These are phyloP conservation scores for Apophysomyces elegans DNA, from an alignment of 371 early-diverging fungal species.

Conservation along the genomic window DNA sequence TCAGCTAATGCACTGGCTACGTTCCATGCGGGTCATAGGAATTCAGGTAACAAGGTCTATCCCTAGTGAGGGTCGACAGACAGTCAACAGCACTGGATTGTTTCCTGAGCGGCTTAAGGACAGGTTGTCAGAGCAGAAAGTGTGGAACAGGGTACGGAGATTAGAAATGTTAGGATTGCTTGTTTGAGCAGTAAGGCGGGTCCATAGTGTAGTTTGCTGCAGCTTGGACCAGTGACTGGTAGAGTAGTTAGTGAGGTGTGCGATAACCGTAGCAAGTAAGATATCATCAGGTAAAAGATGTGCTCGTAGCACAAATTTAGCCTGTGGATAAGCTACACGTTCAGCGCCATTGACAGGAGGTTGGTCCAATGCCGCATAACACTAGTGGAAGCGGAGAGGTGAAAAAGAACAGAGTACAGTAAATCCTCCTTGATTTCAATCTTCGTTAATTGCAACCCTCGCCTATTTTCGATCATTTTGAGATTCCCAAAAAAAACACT, in stretches of 20 bases:
- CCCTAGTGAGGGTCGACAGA: background rate
- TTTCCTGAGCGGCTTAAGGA: background rate
- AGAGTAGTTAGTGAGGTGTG: too few relatives aligned
- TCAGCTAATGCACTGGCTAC: slow-evolving; percentile 12
- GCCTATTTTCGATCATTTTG: too few relatives aligned
- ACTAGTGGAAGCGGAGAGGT: slow-evolving; percentile 9
- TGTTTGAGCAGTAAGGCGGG: too few relatives aligned
- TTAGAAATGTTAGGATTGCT: too few relatives aligned
- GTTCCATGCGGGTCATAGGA: background rate
- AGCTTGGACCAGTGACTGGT: too few relatives aligned
- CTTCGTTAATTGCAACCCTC: too few relatives aligned
- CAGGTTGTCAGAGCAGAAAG: background rate
- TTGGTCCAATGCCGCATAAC: slow-evolving; percentile 24
- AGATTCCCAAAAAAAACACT: background rate
- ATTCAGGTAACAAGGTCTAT: background rate
- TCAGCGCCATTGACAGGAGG: background rate
- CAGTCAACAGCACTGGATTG: background rate
- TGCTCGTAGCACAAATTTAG: slow-evolving; percentile 5
- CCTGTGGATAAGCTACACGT: background rate
- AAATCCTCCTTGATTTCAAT: too few relatives aligned
- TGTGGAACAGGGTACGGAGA: background rate
- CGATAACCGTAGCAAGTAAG: background rate
- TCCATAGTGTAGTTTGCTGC: too few relatives aligned
- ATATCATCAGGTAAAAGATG: too few relatives aligned
- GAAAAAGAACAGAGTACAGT: slow-evolving; percentile 13